Base-by-base conservation (phyloP, 2,329 filamentous ascomycete genomes). In the Ascocoryne sarcoides region DNA sequence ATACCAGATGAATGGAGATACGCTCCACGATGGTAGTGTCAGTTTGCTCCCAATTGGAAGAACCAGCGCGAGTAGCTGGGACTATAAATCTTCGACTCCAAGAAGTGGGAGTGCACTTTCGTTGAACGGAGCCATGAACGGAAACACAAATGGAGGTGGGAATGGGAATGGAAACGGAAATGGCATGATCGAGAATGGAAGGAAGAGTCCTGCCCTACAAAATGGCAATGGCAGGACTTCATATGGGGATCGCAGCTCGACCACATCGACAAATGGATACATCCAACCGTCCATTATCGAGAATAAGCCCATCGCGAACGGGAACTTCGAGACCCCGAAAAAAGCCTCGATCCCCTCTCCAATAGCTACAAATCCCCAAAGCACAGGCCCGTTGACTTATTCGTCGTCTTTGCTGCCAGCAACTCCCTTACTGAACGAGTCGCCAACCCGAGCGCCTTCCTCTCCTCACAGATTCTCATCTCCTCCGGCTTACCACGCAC, bases 401-500 rank as follows among this genome's bases (percentile, higher is more conserved):
- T 48, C 48, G 26, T 47, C 49, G 28, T 55, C 55, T 15, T 34
- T 60, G n/a, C 17, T 54, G 29, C 54, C 56, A 30, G 46, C 50
- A 4, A 56, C 54, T 35, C 51, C 54, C n/a, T 39, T 37, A 14
- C 42, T 47, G 16, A 36, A 42, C n/a, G 47, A 51, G 32, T 46
- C 54, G 45, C 49, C 50, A 32, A 39, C 37, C 49, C 58, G 36
- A 53, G 52, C 37, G 39, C 51, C 31, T 56, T 62, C 46, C 38
- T 37, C 57, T 17, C 63, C 62, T 35, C 74, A 82, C 45, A 70
- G 78, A 55, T 77, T 79, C 50, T 82, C 81, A 4, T 79, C 79
- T 2, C 79, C 82, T 8, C 70, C 80, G 37, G 56, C 75, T 54
- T 75, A 77, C 52, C 64, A 20, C 66, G 36, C 70, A 10, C 33